A percentile compares a stretch with the other conserved stretches of the same genome.
Conservation (phyloP, 1,139 yeast genomes). For the Spencermartinsiella ligniputridi region DNA sequence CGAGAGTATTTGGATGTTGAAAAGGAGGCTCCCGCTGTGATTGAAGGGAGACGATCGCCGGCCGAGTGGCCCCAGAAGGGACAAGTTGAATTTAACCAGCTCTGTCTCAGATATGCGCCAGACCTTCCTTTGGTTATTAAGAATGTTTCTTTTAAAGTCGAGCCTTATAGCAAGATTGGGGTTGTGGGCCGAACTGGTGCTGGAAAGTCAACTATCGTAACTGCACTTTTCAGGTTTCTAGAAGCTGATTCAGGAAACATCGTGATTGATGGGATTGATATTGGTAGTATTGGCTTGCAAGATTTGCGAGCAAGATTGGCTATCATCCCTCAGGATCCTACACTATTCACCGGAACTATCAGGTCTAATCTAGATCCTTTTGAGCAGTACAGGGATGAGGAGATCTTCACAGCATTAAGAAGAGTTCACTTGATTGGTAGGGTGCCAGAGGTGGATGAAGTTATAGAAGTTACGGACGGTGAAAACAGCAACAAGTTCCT, state of each 20-base stretch:
- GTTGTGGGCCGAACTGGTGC: conserved; percentile 55
- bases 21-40: conserved; percentile 59
- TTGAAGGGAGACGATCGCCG: conserved; percentile 68
- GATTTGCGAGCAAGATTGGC: conserved; percentile 80
- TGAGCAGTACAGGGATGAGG: conserved; percentile 60
- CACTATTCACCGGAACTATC: conserved; percentile 79
- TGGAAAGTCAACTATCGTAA: conserved; percentile 93
- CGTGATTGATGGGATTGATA: conserved; percentile 82
- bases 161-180: conserved; percentile 81
- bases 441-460: conserved; percentile 5
- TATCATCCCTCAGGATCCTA: conserved; percentile 93
- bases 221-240: conserved; percentile 87
- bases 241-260: conserved; percentile 87
- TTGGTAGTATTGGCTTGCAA: conserved; percentile 72
- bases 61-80: conserved; percentile 82
- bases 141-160: conserved; percentile 72
- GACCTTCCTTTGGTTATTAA: conserved; percentile 84
- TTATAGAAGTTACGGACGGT: conserved; percentile 19
- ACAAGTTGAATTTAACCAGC: conserved; percentile 65
- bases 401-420: conserved; percentile 77
- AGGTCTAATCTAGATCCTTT: conserved; percentile 81
- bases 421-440: conserved; percentile 67
- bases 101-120: conserved; percentile 84
- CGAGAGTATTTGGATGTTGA: conserved; percentile 79
- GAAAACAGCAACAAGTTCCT: conserved; percentile 80